Evolutionary conservation across 176 grass and related monocot species (phyloP).

Genomic region (Saccharum spontaneum): DNA sequence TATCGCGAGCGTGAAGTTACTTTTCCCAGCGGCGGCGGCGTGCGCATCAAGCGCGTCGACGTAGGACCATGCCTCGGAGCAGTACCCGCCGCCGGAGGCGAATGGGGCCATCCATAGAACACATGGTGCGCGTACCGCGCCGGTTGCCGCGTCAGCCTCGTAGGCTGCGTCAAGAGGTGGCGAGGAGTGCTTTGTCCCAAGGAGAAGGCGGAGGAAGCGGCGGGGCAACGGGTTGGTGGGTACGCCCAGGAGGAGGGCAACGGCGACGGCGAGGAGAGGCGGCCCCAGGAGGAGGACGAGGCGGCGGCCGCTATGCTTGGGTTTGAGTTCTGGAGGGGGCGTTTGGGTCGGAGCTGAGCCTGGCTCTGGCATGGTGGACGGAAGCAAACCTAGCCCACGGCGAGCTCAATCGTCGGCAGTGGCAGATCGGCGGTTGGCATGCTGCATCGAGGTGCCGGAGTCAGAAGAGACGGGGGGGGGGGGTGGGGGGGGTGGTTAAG

Average conservation of each 20-base stretch:
- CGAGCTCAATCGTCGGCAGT: not conserved
- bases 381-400: not conserved
- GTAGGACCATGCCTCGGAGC: constrained; percentile 83
- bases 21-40: not conserved
- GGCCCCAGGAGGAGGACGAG: constrained; percentile 25
- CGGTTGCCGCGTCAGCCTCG: not conserved
- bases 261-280: constrained; percentile 28
- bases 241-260: constrained; percentile 34
- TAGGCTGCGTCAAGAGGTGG: not conserved
- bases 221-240: constrained; percentile 26
- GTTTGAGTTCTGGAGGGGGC: not conserved
- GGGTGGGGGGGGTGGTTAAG: too few relatives aligned
- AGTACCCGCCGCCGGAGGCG: constrained; percentile 67
- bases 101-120: constrained; percentile 87
- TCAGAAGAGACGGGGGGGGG: not conserved
- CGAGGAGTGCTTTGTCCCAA: not conserved
- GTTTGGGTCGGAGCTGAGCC: not conserved
- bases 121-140: constrained; percentile 56
- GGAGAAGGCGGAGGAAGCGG: constrained; percentile 13
- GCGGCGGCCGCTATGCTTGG: not conserved
- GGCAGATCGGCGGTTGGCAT: not conserved
- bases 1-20: constrained; percentile 43
- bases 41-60: constrained; percentile 25
- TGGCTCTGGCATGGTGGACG: constrained; percentile 33
- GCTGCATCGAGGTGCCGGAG: not conserved